Base-by-base conservation (phyloP, 2,329 filamentous ascomycete genomes). In the Colletotrichum tamarilloi region DNA sequence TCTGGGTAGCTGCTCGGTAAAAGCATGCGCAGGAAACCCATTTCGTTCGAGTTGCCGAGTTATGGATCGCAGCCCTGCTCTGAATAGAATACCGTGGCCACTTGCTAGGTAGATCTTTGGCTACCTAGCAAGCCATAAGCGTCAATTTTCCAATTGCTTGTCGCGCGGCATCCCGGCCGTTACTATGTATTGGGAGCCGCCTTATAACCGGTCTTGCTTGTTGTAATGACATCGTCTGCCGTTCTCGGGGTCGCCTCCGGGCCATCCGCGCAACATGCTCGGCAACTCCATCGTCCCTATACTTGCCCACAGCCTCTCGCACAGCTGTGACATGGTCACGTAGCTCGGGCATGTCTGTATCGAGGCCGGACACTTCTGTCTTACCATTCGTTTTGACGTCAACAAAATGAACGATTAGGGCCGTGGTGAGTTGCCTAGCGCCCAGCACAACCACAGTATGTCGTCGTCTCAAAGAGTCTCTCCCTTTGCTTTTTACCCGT, bases 391-490 rank as follows among this genome's bases (percentile, higher is more conserved):
- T 32, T 30, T 62, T 66, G 70, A 73, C 60, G 60, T 73, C 60
- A 65, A 73, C 30, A 32, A 7, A 6, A 42, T 30, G 16, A 16
- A 62, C n/a, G 26, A 49, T 32, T 11, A 24, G 14, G 32, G 6
- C 46, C 19, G 26, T 30, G 46, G 30, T 38, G 16, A 46, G 35
- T 42, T 19, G 57, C 28, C 24, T 56, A 22, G 35, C n/a, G 58
- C 42, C 35, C 70, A 70, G 55, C 19, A 32, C 9, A 42, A 65
- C 19, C 42, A 42, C 46, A 56, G 56, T 22, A n/a, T 56, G 52
- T 49, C 55, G 71, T 66, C 67, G 55, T 73, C 67, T 71, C 67
- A 70, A 66, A 62, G 49, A 65, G 71, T 71, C 67, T 66, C 22
- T 55, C 24, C 26, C 24, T 26, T 70, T 68, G 57, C 55, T 62